A percentile compares a stretch with the other conserved stretches of the same genome.
Evolutionary conservation across 805 yeast species (phyloP).

Genomic region (Kodamaea nitidulidarum): DNA sequence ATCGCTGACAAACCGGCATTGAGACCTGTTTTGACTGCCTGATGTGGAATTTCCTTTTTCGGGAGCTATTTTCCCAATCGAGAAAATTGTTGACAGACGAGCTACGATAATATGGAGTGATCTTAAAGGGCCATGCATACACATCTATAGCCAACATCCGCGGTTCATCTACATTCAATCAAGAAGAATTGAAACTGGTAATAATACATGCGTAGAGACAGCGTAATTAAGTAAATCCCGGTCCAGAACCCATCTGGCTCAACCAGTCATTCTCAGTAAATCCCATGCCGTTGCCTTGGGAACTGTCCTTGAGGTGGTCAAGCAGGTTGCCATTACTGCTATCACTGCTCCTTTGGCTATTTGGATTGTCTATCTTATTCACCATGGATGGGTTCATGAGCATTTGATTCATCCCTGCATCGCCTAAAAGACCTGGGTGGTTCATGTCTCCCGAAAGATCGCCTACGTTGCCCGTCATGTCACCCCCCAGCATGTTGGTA

Average conservation of each 20-base stretch:
- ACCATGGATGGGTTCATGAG: conserved; percentile 10
- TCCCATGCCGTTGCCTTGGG: conserved; percentile 9
- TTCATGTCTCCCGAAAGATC: conserved; percentile 3
- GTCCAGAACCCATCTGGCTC: conserved; percentile 30
- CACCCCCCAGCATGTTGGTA: background rate
- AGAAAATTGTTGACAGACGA: too few species aligned
- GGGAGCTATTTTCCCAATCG: too few species aligned
- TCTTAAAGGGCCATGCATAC: too few species aligned
- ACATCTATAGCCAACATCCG: too few species aligned
- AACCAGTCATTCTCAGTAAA: conserved; percentile 26
- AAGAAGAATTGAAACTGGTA: background rate
- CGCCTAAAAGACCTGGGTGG: conserved; percentile 4
- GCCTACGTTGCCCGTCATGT: background rate
- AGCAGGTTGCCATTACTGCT: conserved; percentile 7
- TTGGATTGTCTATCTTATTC: conserved; percentile 6
- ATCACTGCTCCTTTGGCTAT: conserved; percentile 7
- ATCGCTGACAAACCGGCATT: too few species aligned
- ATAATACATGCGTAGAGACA: background rate
- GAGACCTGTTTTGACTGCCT: too few species aligned
- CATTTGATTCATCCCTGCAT: conserved; percentile 9
- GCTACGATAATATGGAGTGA: too few species aligned
- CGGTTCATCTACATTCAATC: background rate
- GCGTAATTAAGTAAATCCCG: conserved; percentile 22
- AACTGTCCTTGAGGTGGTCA: conserved; percentile 6
- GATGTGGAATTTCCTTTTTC: too few species aligned